phyloP scores from a whole-genome alignment of 2,329 filamentous ascomycete species.

The Kalmusia sp. region DNA sequence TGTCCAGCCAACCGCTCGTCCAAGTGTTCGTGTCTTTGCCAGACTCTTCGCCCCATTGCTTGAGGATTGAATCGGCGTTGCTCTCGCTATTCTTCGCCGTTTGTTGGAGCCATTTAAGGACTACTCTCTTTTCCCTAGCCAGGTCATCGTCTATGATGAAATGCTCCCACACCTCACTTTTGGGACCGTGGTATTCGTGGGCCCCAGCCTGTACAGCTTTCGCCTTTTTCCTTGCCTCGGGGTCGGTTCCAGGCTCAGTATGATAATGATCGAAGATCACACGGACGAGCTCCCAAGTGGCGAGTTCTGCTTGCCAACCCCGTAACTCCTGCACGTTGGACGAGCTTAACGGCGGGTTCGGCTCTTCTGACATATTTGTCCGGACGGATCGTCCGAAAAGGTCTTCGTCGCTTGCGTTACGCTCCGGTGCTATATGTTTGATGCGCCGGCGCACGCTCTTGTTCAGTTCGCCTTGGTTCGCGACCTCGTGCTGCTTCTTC shows the following conservation, averaged over 20 bases:
- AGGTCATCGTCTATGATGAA: constrained; percentile 77
- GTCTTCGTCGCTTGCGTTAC: constrained; percentile 17
- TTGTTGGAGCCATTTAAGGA: constrained; percentile 86
- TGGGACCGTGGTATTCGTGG: constrained; percentile 61
- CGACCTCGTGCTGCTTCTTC: constrained; percentile 52
- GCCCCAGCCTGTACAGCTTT: constrained; percentile 39
- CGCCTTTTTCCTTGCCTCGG: constrained; percentile 39
- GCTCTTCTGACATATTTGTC: too few species aligned
- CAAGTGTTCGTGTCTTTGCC: constrained; percentile 71
- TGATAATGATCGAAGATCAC: constrained; percentile 75
- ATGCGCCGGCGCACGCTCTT: constrained; percentile 42
- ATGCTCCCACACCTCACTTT: constrained; percentile 71
- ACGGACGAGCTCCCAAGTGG: constrained; percentile 87
- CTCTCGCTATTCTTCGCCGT: constrained; percentile 72
- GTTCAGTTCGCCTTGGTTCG: constrained; percentile 39
- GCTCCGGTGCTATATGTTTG: constrained; percentile 34
- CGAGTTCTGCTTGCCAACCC: constrained; percentile 80
- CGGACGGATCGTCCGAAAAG: constrained; percentile 26
- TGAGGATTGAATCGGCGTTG: constrained; percentile 77
- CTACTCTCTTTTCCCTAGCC: constrained; percentile 78
- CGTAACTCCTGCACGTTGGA: constrained; percentile 59
- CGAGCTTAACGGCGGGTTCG: constrained; percentile 30
- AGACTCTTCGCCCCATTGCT: constrained; percentile 73
- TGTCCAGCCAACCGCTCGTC: constrained; percentile 90
- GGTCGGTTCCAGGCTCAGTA: constrained; percentile 45